A percentile compares a stretch with the other conserved stretches of the same genome.
Conservation (phyloP, 2,329 filamentous ascomycete species). For the Basipetospora sp. region DNA sequence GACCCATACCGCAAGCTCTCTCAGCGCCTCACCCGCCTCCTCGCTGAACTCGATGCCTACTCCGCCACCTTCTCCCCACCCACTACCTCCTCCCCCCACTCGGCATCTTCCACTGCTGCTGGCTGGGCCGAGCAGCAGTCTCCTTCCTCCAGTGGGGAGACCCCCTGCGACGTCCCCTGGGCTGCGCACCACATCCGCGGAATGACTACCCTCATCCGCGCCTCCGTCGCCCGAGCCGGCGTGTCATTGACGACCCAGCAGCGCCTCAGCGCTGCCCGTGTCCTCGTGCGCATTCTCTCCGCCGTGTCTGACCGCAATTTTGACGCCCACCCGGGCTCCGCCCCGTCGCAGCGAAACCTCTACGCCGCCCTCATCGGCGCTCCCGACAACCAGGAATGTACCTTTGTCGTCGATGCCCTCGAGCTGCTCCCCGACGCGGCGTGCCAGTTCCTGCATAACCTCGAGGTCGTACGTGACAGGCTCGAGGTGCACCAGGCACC, state of each 20-base stretch:
- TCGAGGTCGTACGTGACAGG: conserved; percentile 19
- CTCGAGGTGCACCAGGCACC: conserved; percentile 21
- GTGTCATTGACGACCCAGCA: conserved; percentile 23
- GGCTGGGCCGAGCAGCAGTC: too few species aligned
- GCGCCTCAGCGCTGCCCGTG: conserved; percentile 29
- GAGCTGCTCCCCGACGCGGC: conserved; percentile 28
- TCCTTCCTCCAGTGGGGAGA: too few species aligned
- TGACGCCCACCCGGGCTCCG: conserved; percentile 19
- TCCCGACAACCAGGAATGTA: conserved; percentile 20
- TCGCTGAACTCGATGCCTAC: conserved; percentile 27
- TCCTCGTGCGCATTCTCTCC: conserved; percentile 33
- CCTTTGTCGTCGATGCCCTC: conserved; percentile 32
- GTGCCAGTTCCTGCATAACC: conserved; percentile 26
- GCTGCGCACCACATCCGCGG: conserved; percentile 31
- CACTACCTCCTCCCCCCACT: neutral
- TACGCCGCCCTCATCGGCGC: conserved; percentile 34
- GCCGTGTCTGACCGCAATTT: conserved; percentile 26
- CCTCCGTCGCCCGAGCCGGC: conserved; percentile 22
- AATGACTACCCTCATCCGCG: conserved; percentile 27
- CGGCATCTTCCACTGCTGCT: too few species aligned
- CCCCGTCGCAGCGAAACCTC: conserved; percentile 26
- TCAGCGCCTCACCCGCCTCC: conserved; percentile 31
- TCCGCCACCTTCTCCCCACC: neutral
- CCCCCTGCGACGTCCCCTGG: conserved; percentile 29
- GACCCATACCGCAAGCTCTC: conserved; percentile 34